phyloP scores from a whole-genome alignment of 2,329 filamentous ascomycete species.

The Monilinia laxa region DNA sequence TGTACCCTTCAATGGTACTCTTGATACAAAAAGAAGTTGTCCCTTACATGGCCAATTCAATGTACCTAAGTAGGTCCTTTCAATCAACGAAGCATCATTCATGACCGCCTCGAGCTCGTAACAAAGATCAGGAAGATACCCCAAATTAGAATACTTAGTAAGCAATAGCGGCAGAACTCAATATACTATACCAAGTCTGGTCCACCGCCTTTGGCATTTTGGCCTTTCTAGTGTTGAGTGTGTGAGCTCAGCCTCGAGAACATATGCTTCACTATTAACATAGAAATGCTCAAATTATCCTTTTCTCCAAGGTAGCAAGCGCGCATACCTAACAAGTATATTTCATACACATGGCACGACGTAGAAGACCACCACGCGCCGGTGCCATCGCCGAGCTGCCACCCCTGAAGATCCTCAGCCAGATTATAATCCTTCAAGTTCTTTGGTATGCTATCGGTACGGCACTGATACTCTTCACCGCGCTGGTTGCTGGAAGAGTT shows the following conservation, averaged over 20 bases:
- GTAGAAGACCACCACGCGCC: constrained; percentile 61
- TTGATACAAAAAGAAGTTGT: background rate
- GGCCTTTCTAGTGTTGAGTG: constrained; percentile 4
- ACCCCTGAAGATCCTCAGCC: constrained; percentile 64
- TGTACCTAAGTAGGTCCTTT: background rate
- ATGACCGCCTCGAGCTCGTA: background rate
- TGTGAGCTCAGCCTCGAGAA: background rate
- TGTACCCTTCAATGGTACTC: background rate
- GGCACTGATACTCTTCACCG: constrained; percentile 65
- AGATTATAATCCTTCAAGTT: constrained; percentile 64
- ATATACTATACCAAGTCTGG: background rate
- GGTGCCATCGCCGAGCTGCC: constrained; percentile 66
- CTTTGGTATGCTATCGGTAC: constrained; percentile 63
- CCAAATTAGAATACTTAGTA: constrained; percentile 8
- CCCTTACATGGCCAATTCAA: background rate
- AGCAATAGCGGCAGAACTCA: background rate
- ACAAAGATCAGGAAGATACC: background rate
- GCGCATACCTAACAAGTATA: constrained; percentile 11
- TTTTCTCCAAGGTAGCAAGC: constrained; percentile 12
- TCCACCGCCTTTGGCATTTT: constrained; percentile 12
- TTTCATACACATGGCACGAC: constrained; percentile 42
- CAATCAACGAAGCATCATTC: background rate
- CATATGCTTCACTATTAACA: background rate
- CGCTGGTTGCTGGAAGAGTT: constrained; percentile 61
- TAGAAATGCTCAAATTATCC: constrained; percentile 17